These are phyloP conservation scores for Viola odorata DNA, from an alignment of 345 rosid species.

Conservation along the genomic window DNA sequence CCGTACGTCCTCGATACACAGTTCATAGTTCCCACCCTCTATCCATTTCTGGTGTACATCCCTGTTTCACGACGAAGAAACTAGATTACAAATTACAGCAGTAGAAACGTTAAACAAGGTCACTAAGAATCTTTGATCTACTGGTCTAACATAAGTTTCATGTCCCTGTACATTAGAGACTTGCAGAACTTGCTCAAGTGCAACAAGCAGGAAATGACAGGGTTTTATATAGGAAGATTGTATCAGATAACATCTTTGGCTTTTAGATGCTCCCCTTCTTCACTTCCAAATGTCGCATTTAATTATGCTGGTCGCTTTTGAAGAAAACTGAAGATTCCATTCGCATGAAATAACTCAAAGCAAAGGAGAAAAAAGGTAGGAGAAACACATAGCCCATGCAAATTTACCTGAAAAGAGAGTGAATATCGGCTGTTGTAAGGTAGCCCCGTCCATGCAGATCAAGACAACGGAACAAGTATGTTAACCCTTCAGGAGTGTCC, in stretches of 20 bases:
- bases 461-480: slow-evolving; percentile 86
- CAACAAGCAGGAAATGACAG: slow-evolving; percentile 84
- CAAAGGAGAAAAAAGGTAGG: background rate
- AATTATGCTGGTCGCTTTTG: background rate
- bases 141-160: slow-evolving; percentile 1
- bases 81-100: background rate
- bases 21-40: slow-evolving; percentile 96
- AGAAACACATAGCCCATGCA: background rate
- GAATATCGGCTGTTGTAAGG: slow-evolving; percentile 95
- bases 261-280: slow-evolving; percentile 83
- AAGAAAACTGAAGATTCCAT: background rate
- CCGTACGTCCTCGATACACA: slow-evolving; percentile 94
- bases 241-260: slow-evolving; percentile 86
- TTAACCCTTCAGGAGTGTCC: slow-evolving; percentile 94
- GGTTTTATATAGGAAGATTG: slow-evolving; percentile 81
- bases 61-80: slow-evolving; percentile 36
- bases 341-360: slow-evolving; percentile 1
- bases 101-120: background rate
- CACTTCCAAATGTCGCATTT: slow-evolving; percentile 49
- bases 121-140: background rate
- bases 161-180: slow-evolving; percentile 71
- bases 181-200: slow-evolving; percentile 49
- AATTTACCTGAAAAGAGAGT: slow-evolving; percentile 89
- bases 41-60: slow-evolving; percentile 99
- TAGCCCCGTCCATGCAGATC: slow-evolving; percentile 88